Percentiles rank a stretch among this genome's conserved stretches.
Evolutionary conservation across 2,329 filamentous ascomycete species (phyloP).

Genomic region (Aspergillus fijiensis): DNA sequence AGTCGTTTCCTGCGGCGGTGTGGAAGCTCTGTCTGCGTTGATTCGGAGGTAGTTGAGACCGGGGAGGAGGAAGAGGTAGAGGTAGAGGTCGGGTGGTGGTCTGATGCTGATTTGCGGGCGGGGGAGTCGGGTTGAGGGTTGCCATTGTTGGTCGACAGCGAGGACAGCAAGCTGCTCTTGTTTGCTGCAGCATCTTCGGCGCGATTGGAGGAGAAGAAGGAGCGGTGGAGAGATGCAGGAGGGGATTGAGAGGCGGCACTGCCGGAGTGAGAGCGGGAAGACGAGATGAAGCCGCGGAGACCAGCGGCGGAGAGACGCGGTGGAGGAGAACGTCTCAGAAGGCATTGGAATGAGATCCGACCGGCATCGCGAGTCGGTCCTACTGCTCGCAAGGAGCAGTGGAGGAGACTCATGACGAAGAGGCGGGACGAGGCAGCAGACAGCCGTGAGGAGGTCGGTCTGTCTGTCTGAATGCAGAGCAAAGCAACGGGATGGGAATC

Average conservation of each 20-base stretch:
- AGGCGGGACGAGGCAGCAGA: constrained; percentile 6
- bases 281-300: constrained; percentile 33
- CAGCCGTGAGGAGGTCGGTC: constrained; percentile 1
- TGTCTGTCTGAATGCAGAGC: background rate
- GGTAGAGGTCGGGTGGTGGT: constrained; percentile 13
- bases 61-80: background rate
- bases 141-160: constrained; percentile 27
- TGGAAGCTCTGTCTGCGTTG: constrained; percentile 36
- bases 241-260: constrained; percentile 28
- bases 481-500: constrained; percentile 11
- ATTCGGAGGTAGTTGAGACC: constrained; percentile 21
- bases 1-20: constrained; percentile 46
- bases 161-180: constrained; percentile 28
- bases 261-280: constrained; percentile 31
- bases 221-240: constrained; percentile 33
- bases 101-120: constrained; percentile 13
- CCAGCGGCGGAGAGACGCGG: constrained; percentile 19
- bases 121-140: constrained; percentile 10
- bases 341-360: constrained; percentile 36
- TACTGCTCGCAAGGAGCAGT: constrained; percentile 36
- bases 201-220: constrained; percentile 43
- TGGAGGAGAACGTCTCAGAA: constrained; percentile 23
- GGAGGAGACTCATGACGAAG: constrained; percentile 39
- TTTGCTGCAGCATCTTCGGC: constrained; percentile 18
- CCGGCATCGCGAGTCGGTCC: constrained; percentile 31